Conservation (phyloP, 1,139 yeast species). For the Candida frijolesensis region DNA sequence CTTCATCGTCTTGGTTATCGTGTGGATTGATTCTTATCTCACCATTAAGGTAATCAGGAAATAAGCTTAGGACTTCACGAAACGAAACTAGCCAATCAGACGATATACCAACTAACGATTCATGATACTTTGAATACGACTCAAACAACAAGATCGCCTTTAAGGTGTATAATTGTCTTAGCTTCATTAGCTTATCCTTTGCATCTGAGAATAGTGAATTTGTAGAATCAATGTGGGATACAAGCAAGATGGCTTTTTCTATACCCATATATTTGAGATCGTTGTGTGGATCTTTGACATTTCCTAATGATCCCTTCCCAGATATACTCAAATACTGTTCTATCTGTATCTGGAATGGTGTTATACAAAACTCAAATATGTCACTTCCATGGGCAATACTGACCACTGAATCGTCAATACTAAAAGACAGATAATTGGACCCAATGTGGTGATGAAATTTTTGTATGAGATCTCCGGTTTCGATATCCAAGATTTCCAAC, state of each 20-base stretch:
- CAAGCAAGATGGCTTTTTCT: constrained; percentile 37
- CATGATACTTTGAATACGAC: constrained; percentile 39
- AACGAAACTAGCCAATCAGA: constrained; percentile 46
- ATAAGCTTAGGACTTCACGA: constrained; percentile 35
- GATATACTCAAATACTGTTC: constrained; percentile 36
- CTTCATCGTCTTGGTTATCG: constrained; percentile 4
- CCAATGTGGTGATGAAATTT: constrained; percentile 35
- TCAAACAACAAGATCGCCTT: constrained; percentile 39
- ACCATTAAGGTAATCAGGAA: constrained; percentile 44
- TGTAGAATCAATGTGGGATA: constrained; percentile 26
- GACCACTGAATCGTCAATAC: constrained; percentile 20
- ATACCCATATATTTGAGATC: constrained; percentile 38
- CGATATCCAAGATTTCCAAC: constrained; percentile 48
- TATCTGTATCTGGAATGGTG: constrained; percentile 42
- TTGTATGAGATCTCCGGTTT: constrained; percentile 48
- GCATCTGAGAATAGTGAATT: constrained; percentile 13
- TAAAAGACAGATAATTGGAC: constrained; percentile 23
- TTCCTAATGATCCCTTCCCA: constrained; percentile 21
- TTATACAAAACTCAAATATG: constrained; percentile 33
- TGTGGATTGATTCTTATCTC: constrained; percentile 15
- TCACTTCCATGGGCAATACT: constrained; percentile 29
- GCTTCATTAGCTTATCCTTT: constrained; percentile 33
- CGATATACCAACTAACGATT: constrained; percentile 43
- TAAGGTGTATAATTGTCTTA: constrained; percentile 35
- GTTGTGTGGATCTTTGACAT: constrained; percentile 27